These are phyloP conservation scores for Mycena indigotica DNA, from an alignment of 768 basidiomycete genomes.

Conservation along the genomic window DNA sequence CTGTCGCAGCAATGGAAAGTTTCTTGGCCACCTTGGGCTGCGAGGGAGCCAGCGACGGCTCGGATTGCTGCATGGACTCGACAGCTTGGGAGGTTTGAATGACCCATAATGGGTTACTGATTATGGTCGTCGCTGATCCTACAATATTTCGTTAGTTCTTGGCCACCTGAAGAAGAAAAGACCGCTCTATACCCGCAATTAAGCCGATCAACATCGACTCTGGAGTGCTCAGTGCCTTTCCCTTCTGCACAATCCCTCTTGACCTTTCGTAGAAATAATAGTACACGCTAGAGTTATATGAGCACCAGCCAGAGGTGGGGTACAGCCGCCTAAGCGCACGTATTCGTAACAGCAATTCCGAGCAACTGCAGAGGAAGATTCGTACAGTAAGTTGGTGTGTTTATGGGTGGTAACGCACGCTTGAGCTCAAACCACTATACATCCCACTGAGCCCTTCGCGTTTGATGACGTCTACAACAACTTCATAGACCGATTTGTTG, in stretches of 20 bases:
- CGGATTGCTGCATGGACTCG: constrained; percentile 45
- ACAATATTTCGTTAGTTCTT: too few relatives aligned
- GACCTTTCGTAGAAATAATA: constrained; percentile 90
- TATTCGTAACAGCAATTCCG: constrained; percentile 93
- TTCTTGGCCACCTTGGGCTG: constrained; percentile 43
- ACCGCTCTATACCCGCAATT: constrained; percentile 67
- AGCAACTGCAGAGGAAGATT: constrained; percentile 71
- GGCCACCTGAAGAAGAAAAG: neutral
- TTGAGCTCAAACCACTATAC: constrained; percentile 74
- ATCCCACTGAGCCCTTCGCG: constrained; percentile 83
- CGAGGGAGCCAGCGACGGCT: constrained; percentile 30
- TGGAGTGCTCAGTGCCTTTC: constrained; percentile 75
- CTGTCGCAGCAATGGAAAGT: constrained; percentile 66
- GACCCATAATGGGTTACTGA: constrained; percentile 97
- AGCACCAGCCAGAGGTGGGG: too few relatives aligned
- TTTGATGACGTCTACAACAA: constrained; percentile 73
- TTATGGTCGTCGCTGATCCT: constrained; percentile 88
- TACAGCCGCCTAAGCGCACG: constrained; percentile 45
- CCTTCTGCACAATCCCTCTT: constrained; percentile 53
- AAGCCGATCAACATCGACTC: constrained; percentile 90
- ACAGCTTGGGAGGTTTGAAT: constrained; percentile 85
- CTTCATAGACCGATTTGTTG: constrained; percentile 67
- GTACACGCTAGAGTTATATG: constrained; percentile 67
- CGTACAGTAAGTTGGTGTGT: neutral
- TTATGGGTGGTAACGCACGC: neutral